Evolutionary conservation across 345 rosid species (phyloP).

Genomic region (Melaleuca quinquenervia): DNA sequence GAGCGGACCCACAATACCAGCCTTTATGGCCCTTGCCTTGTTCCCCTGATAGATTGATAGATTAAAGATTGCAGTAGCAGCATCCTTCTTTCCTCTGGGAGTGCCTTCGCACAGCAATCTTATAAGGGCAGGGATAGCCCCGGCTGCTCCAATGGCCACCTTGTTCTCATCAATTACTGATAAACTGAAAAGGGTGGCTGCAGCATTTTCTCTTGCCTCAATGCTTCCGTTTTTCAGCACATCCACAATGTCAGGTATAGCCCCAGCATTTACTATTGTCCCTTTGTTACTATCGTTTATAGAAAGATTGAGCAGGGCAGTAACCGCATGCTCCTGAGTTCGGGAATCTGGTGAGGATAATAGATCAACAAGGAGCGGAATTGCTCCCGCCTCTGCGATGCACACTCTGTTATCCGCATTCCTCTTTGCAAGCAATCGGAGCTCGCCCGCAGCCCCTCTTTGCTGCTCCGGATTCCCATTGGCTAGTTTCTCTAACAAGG

Average conservation of each 20-base stretch:
- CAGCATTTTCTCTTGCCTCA: constrained; percentile 99
- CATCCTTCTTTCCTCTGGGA: constrained; percentile 91
- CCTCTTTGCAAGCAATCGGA: constrained; percentile 85
- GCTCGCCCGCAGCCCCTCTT: constrained; percentile 96
- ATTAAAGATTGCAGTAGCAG: constrained; percentile 95
- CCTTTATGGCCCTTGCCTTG: constrained; percentile 87
- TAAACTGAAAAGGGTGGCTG: constrained; percentile 91
- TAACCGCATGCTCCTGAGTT: constrained; percentile 94
- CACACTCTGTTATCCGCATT: constrained; percentile 93
- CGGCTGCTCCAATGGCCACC: constrained; percentile 93
- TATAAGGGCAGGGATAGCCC: constrained; percentile 89
- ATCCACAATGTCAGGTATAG: constrained; percentile 85
- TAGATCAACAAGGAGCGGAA: constrained; percentile 81
- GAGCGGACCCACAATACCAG: constrained; percentile 75
- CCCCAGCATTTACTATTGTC: constrained; percentile 86
- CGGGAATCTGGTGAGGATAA: constrained; percentile 74
- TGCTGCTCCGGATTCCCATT: constrained; percentile 62
- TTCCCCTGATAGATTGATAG: constrained; percentile 93
- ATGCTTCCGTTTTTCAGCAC: constrained; percentile 85
- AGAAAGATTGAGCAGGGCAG: constrained; percentile 95
- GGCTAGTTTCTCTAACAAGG: constrained; percentile 53
- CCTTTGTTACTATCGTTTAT: constrained; percentile 90
- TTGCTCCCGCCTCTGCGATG: constrained; percentile 90
- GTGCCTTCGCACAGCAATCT: constrained; percentile 78
- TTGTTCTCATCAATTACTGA: constrained; percentile 96